These are phyloP conservation scores for Lachancea meyersii DNA, from an alignment of 805 yeast genomes.

Conservation along the genomic window DNA sequence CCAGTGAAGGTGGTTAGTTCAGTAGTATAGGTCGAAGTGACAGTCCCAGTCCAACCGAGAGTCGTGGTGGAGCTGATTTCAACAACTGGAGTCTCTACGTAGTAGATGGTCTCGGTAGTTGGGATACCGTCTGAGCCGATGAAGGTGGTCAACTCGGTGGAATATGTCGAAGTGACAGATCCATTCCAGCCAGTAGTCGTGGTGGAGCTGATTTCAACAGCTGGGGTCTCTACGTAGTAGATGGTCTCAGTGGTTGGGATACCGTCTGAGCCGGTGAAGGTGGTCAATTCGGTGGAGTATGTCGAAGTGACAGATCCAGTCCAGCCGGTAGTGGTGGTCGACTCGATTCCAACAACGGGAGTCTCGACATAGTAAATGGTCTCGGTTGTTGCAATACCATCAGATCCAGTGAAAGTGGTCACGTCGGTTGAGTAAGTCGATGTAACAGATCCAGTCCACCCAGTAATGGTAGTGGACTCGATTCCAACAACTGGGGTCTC, in stretches of 20 bases:
- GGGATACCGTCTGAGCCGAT: constrained; percentile 12
- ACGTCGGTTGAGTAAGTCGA: constrained; percentile 7
- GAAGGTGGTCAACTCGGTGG: constrained; percentile 6
- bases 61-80: constrained; percentile 6
- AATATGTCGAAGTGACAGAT: constrained; percentile 5
- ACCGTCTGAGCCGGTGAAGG: constrained; percentile 7
- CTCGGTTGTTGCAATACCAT: constrained; percentile 5
- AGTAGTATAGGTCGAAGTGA: constrained; percentile 10
- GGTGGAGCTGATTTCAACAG: background rate
- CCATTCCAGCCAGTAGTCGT: constrained; percentile 8
- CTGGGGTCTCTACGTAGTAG: constrained; percentile 12
- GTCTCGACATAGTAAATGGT: constrained; percentile 7
- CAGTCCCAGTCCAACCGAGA: constrained; percentile 10
- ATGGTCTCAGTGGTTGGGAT: constrained; percentile 8
- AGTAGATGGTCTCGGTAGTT: constrained; percentile 14
- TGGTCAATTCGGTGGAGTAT: constrained; percentile 8
- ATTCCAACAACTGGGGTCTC: constrained; percentile 8
- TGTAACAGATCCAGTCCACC: constrained; percentile 3
- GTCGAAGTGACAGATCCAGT: constrained; percentile 10
- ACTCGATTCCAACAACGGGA: constrained; percentile 2
- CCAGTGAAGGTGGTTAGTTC: constrained; percentile 5
- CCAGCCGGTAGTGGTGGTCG: constrained; percentile 9
- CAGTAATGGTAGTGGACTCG: constrained; percentile 1
- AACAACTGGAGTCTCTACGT: constrained; percentile 15
- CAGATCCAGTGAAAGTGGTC: constrained; percentile 6